A percentile compares a stretch with the other conserved stretches of the same genome.
phyloP scores from a whole-genome alignment of 2,329 filamentous ascomycete genomes.

The Ceratocystis variospora region DNA sequence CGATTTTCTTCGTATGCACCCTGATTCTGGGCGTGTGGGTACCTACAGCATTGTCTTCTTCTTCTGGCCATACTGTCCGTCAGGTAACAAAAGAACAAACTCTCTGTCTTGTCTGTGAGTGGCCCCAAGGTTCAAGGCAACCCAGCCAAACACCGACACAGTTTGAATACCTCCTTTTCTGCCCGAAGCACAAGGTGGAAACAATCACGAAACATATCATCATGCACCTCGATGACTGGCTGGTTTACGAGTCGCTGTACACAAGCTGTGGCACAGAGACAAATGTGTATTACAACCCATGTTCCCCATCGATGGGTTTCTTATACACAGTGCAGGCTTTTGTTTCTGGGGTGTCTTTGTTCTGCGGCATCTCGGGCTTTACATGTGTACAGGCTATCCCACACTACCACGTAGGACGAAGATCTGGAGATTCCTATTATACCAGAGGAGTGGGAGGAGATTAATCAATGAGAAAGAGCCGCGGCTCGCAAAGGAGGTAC shows the following conservation, averaged over 20 bases:
- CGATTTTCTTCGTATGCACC: background rate
- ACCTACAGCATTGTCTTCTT: background rate
- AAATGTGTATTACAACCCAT: background rate
- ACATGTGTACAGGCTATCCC: background rate
- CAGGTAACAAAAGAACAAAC: background rate
- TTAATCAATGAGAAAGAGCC: too few relatives aligned
- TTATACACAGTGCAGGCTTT: background rate
- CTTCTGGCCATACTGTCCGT: background rate
- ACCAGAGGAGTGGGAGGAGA: background rate
- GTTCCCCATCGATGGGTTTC: background rate
- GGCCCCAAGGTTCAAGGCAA: background rate
- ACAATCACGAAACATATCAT: background rate
- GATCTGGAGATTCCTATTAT: background rate
- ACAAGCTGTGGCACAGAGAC: background rate
- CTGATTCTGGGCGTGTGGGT: background rate
- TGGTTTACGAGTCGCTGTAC: background rate
- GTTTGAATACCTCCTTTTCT: background rate
- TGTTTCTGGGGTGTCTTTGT: background rate
- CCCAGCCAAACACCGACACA: background rate
- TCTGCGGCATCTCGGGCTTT: background rate
- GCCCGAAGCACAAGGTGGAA: background rate
- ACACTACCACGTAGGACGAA: background rate
- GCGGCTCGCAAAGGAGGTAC: background rate
- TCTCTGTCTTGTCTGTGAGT: background rate
- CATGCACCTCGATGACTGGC: background rate